A percentile compares a stretch with the other conserved stretches of the same genome.
Evolutionary conservation across 2,329 filamentous ascomycete species (phyloP).

Genomic region (Phyllosticta citriasiana): DNA sequence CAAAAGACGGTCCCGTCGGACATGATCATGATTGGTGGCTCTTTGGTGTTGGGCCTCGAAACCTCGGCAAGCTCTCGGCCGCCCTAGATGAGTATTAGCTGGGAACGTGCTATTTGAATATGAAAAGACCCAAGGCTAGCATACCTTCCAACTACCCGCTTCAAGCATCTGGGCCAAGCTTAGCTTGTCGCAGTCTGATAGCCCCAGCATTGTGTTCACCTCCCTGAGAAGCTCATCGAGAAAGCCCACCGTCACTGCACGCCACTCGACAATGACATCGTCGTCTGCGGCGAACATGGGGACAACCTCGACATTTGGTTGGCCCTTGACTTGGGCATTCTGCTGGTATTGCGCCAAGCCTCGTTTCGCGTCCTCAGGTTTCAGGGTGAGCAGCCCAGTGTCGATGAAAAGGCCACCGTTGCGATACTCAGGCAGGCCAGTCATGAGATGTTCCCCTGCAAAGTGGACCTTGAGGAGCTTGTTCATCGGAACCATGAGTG

Average conservation of each 20-base stretch:
- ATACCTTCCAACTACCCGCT: slow-evolving; percentile 95
- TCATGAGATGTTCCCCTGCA: slow-evolving; percentile 72
- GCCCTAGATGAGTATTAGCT: slow-evolving; percentile 45
- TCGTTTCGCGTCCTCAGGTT: slow-evolving; percentile 56
- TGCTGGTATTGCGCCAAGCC: slow-evolving; percentile 60
- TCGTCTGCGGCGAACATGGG: slow-evolving; percentile 64
- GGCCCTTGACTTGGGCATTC: slow-evolving; percentile 62
- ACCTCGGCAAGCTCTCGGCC: slow-evolving; percentile 94
- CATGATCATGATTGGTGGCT: slow-evolving; percentile 90
- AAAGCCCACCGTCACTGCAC: slow-evolving; percentile 64
- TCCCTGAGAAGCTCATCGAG: slow-evolving; percentile 60
- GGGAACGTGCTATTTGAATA: background rate
- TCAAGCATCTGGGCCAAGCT: slow-evolving; percentile 83
- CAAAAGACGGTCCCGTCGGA: slow-evolving; percentile 96
- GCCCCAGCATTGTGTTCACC: slow-evolving; percentile 56
- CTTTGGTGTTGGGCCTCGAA: slow-evolving; percentile 88
- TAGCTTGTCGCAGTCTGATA: slow-evolving; percentile 61
- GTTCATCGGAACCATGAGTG: slow-evolving; percentile 83
- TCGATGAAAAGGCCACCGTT: slow-evolving; percentile 86
- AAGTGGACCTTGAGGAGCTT: slow-evolving; percentile 72
- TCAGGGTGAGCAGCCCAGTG: slow-evolving; percentile 69
- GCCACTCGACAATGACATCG: slow-evolving; percentile 73
- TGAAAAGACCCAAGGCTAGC: slow-evolving; percentile 19
- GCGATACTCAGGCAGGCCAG: slow-evolving; percentile 82
- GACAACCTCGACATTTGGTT: slow-evolving; percentile 62